Conservation (phyloP, 495 filamentous ascomycete species). For the Trichoderma reesei region DNA sequence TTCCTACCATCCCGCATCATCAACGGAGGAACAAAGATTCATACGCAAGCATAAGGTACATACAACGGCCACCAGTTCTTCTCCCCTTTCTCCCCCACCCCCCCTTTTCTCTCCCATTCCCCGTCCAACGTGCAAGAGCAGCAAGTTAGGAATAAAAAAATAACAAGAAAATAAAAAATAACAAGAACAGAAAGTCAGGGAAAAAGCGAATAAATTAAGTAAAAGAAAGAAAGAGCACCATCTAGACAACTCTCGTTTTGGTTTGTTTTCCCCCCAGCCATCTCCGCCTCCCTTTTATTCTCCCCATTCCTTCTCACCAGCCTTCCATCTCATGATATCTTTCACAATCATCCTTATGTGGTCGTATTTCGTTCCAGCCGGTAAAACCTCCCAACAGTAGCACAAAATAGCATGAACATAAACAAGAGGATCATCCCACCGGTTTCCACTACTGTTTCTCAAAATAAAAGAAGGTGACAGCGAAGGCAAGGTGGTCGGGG, state of each 20-base stretch:
- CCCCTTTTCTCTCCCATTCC: not conserved
- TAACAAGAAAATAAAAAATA: not conserved
- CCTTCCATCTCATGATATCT: not conserved
- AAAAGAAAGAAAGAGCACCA: not conserved
- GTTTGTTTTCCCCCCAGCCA: not conserved
- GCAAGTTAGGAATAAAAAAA: not conserved
- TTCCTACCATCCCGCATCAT: not conserved
- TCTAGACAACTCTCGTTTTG: not conserved
- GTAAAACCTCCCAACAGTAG: not conserved
- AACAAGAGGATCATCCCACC: not conserved
- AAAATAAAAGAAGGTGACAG: not conserved
- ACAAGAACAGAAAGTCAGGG: not conserved
- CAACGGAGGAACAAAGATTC: not conserved
- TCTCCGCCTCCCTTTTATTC: not conserved
- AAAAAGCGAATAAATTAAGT: not conserved
- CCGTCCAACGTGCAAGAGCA: not conserved
- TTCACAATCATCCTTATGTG: not conserved
- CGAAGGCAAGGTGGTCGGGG: not conserved
- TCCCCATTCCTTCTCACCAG: not conserved
- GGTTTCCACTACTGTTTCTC: not conserved
- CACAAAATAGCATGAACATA: slow-evolving; percentile 9
- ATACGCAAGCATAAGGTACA: not conserved
- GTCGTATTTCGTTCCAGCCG: slow-evolving; percentile 9
- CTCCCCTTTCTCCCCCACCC: not conserved
- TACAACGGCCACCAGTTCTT: not conserved